phyloP scores from a whole-genome alignment of 2,329 filamentous ascomycete genomes.

The Phialemonium atrogriseum region DNA sequence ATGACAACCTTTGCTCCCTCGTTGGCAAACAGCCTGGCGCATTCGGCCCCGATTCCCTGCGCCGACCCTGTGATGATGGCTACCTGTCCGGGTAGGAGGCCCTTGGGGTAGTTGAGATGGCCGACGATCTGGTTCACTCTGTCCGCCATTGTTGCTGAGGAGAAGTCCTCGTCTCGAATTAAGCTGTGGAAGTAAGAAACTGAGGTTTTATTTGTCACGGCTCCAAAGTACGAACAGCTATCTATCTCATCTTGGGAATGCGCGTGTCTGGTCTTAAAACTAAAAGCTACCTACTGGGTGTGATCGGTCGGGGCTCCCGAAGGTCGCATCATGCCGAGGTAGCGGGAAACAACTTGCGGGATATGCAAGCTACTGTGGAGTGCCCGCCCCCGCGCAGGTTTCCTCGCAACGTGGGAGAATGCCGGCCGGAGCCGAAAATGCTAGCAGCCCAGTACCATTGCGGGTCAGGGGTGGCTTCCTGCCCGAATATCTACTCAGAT shows the following conservation, averaged over 20 bases:
- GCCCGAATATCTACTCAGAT: no score
- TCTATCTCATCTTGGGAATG: not conserved
- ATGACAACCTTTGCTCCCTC: slow-evolving; percentile 81
- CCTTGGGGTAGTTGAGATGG: slow-evolving; percentile 76
- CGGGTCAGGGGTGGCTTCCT: no score
- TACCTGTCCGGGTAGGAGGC: slow-evolving; percentile 69
- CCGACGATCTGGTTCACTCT: slow-evolving; percentile 64
- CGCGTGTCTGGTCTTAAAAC: slow-evolving; percentile 1
- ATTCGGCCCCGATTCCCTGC: slow-evolving; percentile 82
- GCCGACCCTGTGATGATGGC: slow-evolving; percentile 84
- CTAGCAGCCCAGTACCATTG: no score
- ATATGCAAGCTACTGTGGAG: no score
- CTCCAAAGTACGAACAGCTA: no score
- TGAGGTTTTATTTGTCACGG: no score
- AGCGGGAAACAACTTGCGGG: slow-evolving; percentile 3
- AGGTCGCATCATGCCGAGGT: slow-evolving; percentile 3
- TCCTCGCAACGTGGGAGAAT: no score
- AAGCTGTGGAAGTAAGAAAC: not conserved
- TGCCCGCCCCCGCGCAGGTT: no score
- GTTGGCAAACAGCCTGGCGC: slow-evolving; percentile 73
- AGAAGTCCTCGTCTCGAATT: not conserved
- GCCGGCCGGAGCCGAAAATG: no score
- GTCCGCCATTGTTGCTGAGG: slow-evolving; percentile 33
- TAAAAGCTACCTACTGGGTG: not conserved
- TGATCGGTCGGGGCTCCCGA: slow-evolving; percentile 1